phyloP scores from a whole-genome alignment of 2,329 filamentous ascomycete genomes.

The Ophiostoma sp. region DNA sequence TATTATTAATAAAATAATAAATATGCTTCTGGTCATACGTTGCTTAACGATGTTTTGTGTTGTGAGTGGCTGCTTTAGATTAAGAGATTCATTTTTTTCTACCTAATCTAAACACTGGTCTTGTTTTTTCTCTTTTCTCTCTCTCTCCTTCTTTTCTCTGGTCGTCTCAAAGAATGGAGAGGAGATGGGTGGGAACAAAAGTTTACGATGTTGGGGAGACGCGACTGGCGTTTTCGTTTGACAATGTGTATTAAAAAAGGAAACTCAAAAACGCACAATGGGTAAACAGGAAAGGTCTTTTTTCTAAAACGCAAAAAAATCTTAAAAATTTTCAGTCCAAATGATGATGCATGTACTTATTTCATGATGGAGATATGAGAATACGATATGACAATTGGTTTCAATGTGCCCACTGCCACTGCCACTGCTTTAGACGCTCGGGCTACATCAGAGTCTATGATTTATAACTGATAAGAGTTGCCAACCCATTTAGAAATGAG shows the following conservation, averaged over 20 bases:
- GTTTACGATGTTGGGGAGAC: constrained; percentile 13
- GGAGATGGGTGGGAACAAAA: constrained; percentile 6
- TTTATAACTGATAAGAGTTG: too few species aligned
- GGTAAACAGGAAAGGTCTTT: constrained; percentile 21
- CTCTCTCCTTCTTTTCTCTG: not conserved
- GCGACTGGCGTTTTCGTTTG: constrained; percentile 16
- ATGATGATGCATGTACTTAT: not conserved
- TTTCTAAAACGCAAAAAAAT: constrained; percentile 20
- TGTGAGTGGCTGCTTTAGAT: not conserved
- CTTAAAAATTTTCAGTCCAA: constrained; percentile 9
- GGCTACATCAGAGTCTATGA: too few species aligned
- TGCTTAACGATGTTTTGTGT: constrained; percentile 1
- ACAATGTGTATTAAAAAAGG: not conserved
- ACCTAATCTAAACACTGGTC: not conserved
- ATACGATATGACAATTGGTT: not conserved
- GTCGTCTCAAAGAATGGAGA: not conserved
- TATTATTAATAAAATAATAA: constrained; percentile 16
- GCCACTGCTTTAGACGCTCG: too few species aligned
- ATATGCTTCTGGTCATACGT: constrained; percentile 6
- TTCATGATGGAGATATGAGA: not conserved
- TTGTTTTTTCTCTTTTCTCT: not conserved
- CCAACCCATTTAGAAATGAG: too few species aligned
- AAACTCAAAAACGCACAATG: constrained; percentile 18
- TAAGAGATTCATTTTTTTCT: not conserved
- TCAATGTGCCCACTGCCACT: too few species aligned